A percentile compares a stretch with the other conserved stretches of the same genome.
These are phyloP conservation scores for Fennellomyces sp. DNA, from an alignment of 371 early-diverging fungal genomes.

Conservation along the genomic window DNA sequence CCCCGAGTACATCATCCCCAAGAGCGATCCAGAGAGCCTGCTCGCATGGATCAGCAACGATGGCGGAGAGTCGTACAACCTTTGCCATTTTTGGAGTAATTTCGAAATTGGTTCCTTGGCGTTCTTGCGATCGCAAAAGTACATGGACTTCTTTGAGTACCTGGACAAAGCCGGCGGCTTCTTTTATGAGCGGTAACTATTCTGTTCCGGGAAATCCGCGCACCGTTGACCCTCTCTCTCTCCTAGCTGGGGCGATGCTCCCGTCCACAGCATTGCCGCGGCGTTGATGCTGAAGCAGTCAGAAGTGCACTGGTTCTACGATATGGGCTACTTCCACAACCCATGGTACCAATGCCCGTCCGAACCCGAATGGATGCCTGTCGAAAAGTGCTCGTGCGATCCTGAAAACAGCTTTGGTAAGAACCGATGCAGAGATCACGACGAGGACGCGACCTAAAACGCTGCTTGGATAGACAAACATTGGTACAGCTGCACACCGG, in stretches of 20 bases:
- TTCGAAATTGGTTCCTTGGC: constrained; percentile 44
- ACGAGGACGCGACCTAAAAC: too few species aligned
- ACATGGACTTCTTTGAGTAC: constrained; percentile 77
- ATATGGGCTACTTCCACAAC: constrained; percentile 81
- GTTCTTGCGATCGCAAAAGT: constrained; percentile 54
- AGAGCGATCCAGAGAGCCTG: constrained; percentile 17
- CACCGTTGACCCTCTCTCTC: background rate
- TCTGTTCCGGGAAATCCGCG: constrained; percentile 24
- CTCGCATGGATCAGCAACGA: constrained; percentile 51
- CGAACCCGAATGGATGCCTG: constrained; percentile 46
- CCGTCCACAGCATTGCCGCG: constrained; percentile 90
- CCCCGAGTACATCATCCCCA: constrained; percentile 27
- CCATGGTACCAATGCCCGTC: constrained; percentile 72
- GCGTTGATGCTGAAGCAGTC: constrained; percentile 67
- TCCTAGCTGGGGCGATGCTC: constrained; percentile 94
- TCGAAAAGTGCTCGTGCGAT: constrained; percentile 63
- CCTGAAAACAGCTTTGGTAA: constrained; percentile 57
- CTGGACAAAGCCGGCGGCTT: constrained; percentile 86
- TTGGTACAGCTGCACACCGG: constrained; percentile 21
- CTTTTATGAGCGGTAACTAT: constrained; percentile 93
- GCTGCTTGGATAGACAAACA: constrained; percentile 15
- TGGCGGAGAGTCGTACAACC: constrained; percentile 55
- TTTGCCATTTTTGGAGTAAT: constrained; percentile 85
- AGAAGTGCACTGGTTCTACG: constrained; percentile 89
- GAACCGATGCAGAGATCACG: too few species aligned